Evolutionary conservation across 2,329 filamentous ascomycete genomes (phyloP).

Genomic region (Claviceps pazoutovae): DNA sequence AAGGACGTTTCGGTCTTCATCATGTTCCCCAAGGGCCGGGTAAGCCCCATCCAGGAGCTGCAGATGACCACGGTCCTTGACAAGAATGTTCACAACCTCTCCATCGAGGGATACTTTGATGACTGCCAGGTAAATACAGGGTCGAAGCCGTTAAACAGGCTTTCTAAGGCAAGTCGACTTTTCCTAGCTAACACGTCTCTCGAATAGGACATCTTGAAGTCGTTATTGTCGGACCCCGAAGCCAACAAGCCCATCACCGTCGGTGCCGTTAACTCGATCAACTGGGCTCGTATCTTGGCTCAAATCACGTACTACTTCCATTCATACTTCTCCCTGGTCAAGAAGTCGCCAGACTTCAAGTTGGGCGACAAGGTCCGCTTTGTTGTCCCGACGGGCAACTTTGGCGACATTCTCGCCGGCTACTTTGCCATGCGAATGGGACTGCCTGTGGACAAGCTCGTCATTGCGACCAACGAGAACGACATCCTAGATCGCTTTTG

Average conservation of each 20-base stretch:
- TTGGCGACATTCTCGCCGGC: conserved; percentile 84
- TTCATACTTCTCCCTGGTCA: conserved; percentile 72
- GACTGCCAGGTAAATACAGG: conserved; percentile 63
- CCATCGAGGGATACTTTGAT: conserved; percentile 83
- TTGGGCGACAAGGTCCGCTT: conserved; percentile 61
- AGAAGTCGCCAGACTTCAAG: conserved; percentile 44
- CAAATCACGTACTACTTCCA: conserved; percentile 97
- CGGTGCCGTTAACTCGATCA: conserved; percentile 92
- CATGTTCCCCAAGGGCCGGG: conserved; percentile 77
- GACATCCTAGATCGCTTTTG: conserved; percentile 95
- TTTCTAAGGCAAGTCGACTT: too few species aligned
- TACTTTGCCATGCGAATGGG: conserved; percentile 91
- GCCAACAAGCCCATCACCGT: conserved; percentile 74
- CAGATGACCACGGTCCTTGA: conserved; percentile 96
- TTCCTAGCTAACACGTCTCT: not conserved
- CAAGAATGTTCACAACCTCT: conserved; percentile 81
- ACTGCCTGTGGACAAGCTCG: conserved; percentile 72
- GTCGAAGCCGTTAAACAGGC: too few species aligned
- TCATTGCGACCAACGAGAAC: conserved; percentile 93
- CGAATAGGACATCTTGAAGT: conserved; percentile 73
- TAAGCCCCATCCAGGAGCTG: conserved; percentile 83
- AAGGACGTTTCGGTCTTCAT: conserved; percentile 96
- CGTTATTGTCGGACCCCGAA: conserved; percentile 73
- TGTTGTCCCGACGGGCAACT: conserved; percentile 90
- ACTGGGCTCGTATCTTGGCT: conserved; percentile 86